Percentiles rank a stretch among this genome's conserved stretches.
These are phyloP conservation scores for Peniophora sp. DNA, from an alignment of 1,284 basidiomycete species.

Conservation along the genomic window DNA sequence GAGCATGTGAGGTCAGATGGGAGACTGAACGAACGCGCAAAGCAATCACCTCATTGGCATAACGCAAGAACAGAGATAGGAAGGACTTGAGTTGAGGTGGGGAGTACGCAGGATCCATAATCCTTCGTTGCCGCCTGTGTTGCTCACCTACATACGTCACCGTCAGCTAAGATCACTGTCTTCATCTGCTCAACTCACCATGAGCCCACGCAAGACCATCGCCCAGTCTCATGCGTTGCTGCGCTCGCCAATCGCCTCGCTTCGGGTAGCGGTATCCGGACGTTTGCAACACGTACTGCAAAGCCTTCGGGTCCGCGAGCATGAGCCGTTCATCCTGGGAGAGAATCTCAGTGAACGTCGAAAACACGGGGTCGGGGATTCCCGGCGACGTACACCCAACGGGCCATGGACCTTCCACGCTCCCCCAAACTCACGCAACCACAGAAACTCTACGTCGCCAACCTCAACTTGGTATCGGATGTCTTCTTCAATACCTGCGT, in stretches of 20 bases:
- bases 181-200: conserved; percentile 8
- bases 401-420: conserved; percentile 19
- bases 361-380: not conserved
- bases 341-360: not conserved
- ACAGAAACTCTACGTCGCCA: conserved; percentile 21
- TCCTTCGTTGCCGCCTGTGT: conserved; percentile 20
- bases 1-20: not conserved
- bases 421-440: conserved; percentile 22
- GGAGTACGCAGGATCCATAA: conserved; percentile 22
- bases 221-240: conserved; percentile 13
- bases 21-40: not conserved
- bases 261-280: conserved; percentile 14
- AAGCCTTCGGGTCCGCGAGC: conserved; percentile 10
- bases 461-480: conserved; percentile 19
- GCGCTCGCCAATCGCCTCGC: conserved; percentile 1
- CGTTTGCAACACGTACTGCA: conserved; percentile 13
- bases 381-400: conserved; percentile 17
- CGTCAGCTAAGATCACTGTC: not conserved
- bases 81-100: conserved; percentile 13
- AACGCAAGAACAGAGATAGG: conserved; percentile 15
- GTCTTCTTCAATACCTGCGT: conserved; percentile 16
- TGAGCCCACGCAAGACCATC: conserved; percentile 21
- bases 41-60: conserved; percentile 13
- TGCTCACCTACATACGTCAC: conserved; percentile 8
- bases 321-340: conserved; percentile 7